Percentiles rank a stretch among this genome's conserved stretches.
Evolutionary conservation across 83 land plant genomes (phyloP).

Genomic region (Diphasiastrum complanatum): DNA sequence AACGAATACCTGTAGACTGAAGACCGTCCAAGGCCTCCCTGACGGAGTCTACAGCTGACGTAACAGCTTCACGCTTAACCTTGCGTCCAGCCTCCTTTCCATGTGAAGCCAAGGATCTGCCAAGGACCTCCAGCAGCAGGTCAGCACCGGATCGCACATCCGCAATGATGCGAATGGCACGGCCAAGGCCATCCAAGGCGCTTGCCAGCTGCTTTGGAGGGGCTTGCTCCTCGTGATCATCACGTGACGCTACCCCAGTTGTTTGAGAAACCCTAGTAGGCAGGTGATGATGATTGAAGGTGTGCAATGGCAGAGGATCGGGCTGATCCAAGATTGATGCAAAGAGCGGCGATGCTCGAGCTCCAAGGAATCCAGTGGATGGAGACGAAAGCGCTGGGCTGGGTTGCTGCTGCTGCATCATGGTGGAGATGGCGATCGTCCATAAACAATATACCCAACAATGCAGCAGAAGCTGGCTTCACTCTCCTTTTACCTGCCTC

Average conservation of each 20-base stretch:
- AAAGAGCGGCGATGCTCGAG: constrained; percentile 34
- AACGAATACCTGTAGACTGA: constrained; percentile 29
- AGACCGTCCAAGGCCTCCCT: constrained; percentile 26
- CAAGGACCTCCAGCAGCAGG: constrained; percentile 67
- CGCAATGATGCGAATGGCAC: constrained; percentile 66
- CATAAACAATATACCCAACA: too few relatives aligned
- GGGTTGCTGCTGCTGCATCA: constrained; percentile 36
- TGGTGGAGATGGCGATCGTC: too few relatives aligned
- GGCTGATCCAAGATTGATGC: constrained; percentile 26
- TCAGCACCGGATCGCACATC: constrained; percentile 75
- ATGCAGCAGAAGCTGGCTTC: too few relatives aligned
- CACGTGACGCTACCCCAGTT: neutral
- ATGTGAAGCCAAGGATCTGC: too few relatives aligned
- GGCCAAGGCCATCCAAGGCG: constrained; percentile 64
- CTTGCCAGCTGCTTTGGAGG: constrained; percentile 82
- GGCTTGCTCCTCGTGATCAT: constrained; percentile 21
- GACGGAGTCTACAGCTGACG: constrained; percentile 16
- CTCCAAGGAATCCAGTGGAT: constrained; percentile 29
- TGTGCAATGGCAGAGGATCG: constrained; percentile 3
- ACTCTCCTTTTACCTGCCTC: too few relatives aligned
- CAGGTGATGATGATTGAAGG: neutral
- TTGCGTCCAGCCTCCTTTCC: too few relatives aligned
- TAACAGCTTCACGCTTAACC: constrained; percentile 28
- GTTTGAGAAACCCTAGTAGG: neutral
- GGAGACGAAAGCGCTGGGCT: constrained; percentile 37